Evolutionary conservation across 768 basidiomycete species (phyloP).

Genomic region (Coprinellus aureogranulatus): DNA sequence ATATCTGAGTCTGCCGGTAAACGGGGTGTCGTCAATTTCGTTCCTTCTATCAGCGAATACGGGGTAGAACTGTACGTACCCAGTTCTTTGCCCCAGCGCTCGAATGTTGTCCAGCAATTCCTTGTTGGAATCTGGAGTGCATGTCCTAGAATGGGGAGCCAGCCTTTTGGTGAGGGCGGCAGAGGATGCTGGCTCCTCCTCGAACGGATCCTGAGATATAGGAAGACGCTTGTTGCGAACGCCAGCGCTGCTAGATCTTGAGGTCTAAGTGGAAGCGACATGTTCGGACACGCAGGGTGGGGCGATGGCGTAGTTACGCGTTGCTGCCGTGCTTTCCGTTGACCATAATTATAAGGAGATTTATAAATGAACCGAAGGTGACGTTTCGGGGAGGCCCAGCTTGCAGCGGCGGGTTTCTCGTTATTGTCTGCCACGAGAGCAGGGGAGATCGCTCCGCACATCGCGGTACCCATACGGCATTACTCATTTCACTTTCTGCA

Average conservation of each 20-base stretch:
- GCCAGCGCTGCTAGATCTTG: neutral
- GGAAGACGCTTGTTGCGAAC: neutral
- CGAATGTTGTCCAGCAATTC: neutral
- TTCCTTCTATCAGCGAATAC: too few relatives aligned
- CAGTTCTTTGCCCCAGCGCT: constrained; percentile 1
- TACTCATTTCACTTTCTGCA: too few relatives aligned
- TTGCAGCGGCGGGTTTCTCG: too few relatives aligned
- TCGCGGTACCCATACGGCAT: too few relatives aligned
- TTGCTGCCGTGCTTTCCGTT: too few relatives aligned
- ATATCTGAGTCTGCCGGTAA: constrained; percentile 32
- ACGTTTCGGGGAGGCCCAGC: too few relatives aligned
- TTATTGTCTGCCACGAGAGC: too few relatives aligned
- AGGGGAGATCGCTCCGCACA: too few relatives aligned
- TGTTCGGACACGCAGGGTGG: neutral
- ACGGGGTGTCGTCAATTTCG: neutral
- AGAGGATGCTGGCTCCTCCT: neutral
- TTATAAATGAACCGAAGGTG: too few relatives aligned
- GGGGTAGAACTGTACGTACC: neutral
- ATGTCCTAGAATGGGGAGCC: neutral
- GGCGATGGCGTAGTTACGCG: too few relatives aligned
- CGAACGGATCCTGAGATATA: neutral
- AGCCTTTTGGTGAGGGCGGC: neutral
- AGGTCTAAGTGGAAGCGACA: neutral
- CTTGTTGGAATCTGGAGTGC: neutral
- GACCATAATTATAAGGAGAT: too few relatives aligned